Base-by-base conservation (phyloP, 164 flowering plant species). In the Umbilicus rupestris region DNA sequence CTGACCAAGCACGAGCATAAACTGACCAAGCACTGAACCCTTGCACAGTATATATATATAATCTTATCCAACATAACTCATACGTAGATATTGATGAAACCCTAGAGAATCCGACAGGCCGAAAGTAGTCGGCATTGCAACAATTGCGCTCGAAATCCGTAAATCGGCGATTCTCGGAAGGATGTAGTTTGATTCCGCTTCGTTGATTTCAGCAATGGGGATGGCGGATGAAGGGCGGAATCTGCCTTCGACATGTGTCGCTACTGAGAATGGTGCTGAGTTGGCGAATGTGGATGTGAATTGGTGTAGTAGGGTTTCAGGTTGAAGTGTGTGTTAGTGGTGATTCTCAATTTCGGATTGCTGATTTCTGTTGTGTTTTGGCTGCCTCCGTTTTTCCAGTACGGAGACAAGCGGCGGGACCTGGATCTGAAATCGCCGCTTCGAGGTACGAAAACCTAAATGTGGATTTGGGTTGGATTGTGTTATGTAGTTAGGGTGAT, bases 361-460 rank as follows among this genome's bases (percentile, higher is more conserved):
- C 24, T 62, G 22, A 12, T 62, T 35, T 62, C 65, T 15, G 65
- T 42, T 33, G 65, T 62, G 65, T 62, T 62, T 62, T 62, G 65
- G 65, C 39, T 62, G 44, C 65, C 65, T 62, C 65, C 65, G 16
- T 62, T 62, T 62, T 62, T 62, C n/a, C 39, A 62, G 33, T 31
- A 62, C 14, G 65, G 65, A 17, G 65, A 35, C 4, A 19, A 83
- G 79, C 81, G 22, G 44, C 24, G 19, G 44, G 65, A 62, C 33
- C 65, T 62, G 44, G 65, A 62, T 62, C 65, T 62, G 39, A 39
- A 62, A 19, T 62, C 42, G 65, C 65, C 41, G 12, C 33, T 17
- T 31, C 39, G 41, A 62, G 1, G 96, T 96, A 26, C 88, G n/a
- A n/a, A n/a, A n/a, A n/a, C n/a, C n/a, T n/a, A n/a, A 89, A 62